phyloP scores from a whole-genome alignment of 805 yeast species.

The Brettanomyces nanus region DNA sequence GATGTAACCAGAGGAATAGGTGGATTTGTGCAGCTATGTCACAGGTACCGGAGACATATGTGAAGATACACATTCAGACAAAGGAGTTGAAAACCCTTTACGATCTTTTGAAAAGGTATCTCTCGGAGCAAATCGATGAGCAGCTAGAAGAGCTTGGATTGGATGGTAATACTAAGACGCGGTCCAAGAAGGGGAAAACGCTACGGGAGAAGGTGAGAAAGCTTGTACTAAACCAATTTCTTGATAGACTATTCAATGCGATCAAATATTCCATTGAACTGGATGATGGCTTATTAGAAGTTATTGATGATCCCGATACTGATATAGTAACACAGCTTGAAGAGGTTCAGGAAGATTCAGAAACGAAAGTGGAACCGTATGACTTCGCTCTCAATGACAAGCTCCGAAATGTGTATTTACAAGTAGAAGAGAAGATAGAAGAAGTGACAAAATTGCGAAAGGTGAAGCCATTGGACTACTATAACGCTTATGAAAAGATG shows the following conservation, averaged over 20 bases:
- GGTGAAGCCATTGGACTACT: constrained; percentile 38
- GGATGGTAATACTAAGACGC: constrained; percentile 1
- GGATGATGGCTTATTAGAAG: constrained; percentile 35
- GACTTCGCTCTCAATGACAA: constrained; percentile 55
- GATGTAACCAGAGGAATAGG: no score
- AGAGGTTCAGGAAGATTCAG: constrained; percentile 12
- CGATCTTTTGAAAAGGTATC: constrained; percentile 32
- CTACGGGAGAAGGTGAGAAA: constrained; percentile 27
- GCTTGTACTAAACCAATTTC: constrained; percentile 34
- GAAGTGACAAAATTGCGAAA: constrained; percentile 48
- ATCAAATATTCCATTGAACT: constrained; percentile 47
- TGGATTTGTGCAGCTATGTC: background rate
- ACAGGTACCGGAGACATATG: background rate
- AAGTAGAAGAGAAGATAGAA: constrained; percentile 56
- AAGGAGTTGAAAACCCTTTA: constrained; percentile 47
- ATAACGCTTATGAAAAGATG: constrained; percentile 26
- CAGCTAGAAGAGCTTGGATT: constrained; percentile 10
- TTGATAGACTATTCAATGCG: constrained; percentile 48
- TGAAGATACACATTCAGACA: constrained; percentile 32
- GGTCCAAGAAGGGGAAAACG: constrained; percentile 12
- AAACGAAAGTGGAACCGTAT: constrained; percentile 54
- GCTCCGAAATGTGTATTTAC: constrained; percentile 46
- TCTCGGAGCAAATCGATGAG: constrained; percentile 35
- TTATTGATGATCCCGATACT: background rate
- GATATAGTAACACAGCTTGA: constrained; percentile 9